Percentiles rank a stretch among this genome's conserved stretches.
phyloP scores from a whole-genome alignment of 2,329 filamentous ascomycete species.

The Blastomyces parvus region DNA sequence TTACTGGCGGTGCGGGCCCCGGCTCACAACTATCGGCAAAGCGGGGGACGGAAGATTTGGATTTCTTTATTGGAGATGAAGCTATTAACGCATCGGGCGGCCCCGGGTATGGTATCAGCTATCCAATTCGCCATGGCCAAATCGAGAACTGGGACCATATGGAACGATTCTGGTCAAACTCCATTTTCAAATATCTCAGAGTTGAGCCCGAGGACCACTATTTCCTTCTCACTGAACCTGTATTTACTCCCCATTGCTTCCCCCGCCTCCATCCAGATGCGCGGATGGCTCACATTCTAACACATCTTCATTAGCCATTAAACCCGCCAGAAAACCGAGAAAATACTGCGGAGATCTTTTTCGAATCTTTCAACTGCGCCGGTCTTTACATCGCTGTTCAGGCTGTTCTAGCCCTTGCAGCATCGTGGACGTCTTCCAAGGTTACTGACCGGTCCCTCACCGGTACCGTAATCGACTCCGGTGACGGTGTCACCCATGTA shows the following conservation, averaged over 20 bases:
- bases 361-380: constrained; percentile 98
- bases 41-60: constrained; percentile 91
- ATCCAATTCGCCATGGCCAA: constrained; percentile 94
- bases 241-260: constrained; percentile 38
- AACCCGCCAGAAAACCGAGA: constrained; percentile 98
- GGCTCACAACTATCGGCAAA: constrained; percentile 77
- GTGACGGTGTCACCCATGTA: constrained; percentile 97
- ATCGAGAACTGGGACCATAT: constrained; percentile 99
- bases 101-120: constrained; percentile 91
- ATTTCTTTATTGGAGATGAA: constrained; percentile 98
- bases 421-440: constrained; percentile 97
- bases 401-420: constrained; percentile 88
- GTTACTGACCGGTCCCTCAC: constrained; percentile 92
- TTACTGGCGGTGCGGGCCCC: constrained; percentile 80
- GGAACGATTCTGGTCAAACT: constrained; percentile 99
- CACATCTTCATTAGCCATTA: constrained; percentile 55
- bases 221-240: constrained; percentile 94
- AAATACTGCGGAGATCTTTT: constrained; percentile 99
- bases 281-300: constrained; percentile 2
- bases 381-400: constrained; percentile 98
- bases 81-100: constrained; percentile 74
- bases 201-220: constrained; percentile 98
- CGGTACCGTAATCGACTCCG: constrained; percentile 95
- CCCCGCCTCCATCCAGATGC: neutral
- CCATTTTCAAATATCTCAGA: constrained; percentile 97